Conservation (phyloP, 345 rosid genomes). For the Lumnitzera racemosa region DNA sequence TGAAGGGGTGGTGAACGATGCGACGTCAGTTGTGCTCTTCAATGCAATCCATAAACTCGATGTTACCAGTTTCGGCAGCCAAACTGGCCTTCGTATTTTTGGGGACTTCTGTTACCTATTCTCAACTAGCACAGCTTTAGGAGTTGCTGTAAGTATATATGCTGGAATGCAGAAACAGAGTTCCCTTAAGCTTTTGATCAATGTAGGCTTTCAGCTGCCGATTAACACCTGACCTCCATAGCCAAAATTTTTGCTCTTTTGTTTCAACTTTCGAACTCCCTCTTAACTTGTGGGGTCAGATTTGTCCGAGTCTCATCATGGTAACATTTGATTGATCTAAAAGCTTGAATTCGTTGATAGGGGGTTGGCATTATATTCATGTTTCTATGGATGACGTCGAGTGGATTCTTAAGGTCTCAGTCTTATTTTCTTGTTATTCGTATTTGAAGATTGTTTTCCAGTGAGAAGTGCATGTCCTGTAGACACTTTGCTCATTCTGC, state of each 20-base stretch:
- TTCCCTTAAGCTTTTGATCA: background rate
- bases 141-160: constrained; percentile 46
- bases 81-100: constrained; percentile 29
- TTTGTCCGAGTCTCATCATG: background rate
- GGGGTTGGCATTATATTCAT: no score
- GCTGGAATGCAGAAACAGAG: background rate
- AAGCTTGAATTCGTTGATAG: background rate
- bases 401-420: no score
- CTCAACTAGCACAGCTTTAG: constrained; percentile 70
- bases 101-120: constrained; percentile 74
- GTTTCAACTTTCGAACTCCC: no score
- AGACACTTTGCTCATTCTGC: no score
- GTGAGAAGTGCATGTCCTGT: no score
- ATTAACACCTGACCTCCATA: no score
- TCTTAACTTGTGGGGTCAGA: no score
- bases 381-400: no score
- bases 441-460: no score
- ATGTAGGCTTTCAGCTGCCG: background rate
- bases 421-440: no score
- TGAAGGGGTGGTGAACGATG: constrained; percentile 95
- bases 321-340: background rate
- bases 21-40: constrained; percentile 79
- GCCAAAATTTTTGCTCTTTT: no score
- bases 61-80: constrained; percentile 33
- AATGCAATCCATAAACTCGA: constrained; percentile 79